phyloP scores from a whole-genome alignment of 208 protist species.

The Dictyostelium gargantuum region DNA sequence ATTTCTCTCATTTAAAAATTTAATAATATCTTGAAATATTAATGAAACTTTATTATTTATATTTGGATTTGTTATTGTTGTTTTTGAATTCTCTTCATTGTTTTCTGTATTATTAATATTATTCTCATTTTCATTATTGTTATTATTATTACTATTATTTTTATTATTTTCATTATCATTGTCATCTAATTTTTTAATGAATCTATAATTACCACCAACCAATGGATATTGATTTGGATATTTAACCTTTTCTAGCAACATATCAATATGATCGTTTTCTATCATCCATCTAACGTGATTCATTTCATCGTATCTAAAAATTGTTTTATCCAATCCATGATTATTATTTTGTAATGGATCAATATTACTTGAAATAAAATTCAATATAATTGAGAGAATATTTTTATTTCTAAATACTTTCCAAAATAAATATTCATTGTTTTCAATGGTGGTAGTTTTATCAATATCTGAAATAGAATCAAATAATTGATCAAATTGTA shows the following conservation, averaged over 20 bases:
- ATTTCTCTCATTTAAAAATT: neutral
- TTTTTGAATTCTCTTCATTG: no score
- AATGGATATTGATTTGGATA: neutral
- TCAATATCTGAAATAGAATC: no score
- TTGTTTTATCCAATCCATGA: neutral
- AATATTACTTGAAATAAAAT: neutral
- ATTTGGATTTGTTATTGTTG: no score
- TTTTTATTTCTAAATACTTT: neutral
- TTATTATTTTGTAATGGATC: neutral
- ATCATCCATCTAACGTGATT: neutral
- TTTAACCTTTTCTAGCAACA: neutral
- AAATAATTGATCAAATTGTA: no score
- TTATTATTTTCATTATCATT: no score
- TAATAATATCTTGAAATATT: neutral
- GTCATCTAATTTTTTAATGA: neutral
- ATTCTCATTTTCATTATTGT: no score
- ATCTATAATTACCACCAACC: neutral
- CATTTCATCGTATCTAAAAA: neutral
- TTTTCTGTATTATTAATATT: no score
- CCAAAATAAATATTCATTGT: neutral
- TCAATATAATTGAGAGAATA: no score
- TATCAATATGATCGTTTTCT: neutral
- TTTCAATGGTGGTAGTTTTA: neutral
- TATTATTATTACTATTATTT: no score
- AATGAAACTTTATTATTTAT: no score